Evolutionary conservation across 495 filamentous ascomycete species (phyloP), one percentile per base, ranked within the genome.

Genomic region (Podospora anserina): DNA sequence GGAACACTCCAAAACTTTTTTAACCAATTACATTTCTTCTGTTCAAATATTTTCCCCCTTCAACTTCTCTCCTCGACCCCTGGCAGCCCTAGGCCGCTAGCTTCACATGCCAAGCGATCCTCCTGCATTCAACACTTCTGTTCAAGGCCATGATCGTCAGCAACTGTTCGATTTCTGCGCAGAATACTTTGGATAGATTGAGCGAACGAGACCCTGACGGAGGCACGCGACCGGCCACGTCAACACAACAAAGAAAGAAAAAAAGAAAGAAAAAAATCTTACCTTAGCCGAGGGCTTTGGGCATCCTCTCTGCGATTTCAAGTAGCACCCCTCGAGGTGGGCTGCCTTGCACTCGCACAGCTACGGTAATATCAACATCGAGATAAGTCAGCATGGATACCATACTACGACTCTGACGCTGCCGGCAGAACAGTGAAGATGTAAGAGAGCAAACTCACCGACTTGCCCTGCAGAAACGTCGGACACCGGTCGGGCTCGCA

Each of bases 281-380:
- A 72, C 71, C 58, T 66, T 68, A 18, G 49, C 49, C 20, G 56
- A 64, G 4, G 71, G 71, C 61, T 54, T 66, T 19, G 71, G 62
- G 39, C 68, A 72, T 19, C 71, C 71, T 23, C 63, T 53, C n/a
- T 70, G 32, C 5, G 71, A 70, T 18, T 66, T 63, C 26, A 64
- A 63, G 53, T 68, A 72, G 66, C 68, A 66, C 11, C 65, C 71
- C 20, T 70, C 62, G 7, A 18, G 9, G 20, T 66, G 65, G 13
- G 71, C 58, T 15, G 32, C 66, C 54, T 68, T 66, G 59, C 71
- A 72, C 30, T 68, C 62, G 60, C 71, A 70, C 53, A 72, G 44
- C 71, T 72, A 23, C 15, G 39, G 28, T 26, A 49, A 6, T n/a
- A 65, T 59, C 16, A 53, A 56, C 4, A 34, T 13, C 6, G 19